These are phyloP conservation scores for Talaromyces stipitatus DNA, from an alignment of 495 filamentous ascomycete genomes.

Conservation along the genomic window DNA sequence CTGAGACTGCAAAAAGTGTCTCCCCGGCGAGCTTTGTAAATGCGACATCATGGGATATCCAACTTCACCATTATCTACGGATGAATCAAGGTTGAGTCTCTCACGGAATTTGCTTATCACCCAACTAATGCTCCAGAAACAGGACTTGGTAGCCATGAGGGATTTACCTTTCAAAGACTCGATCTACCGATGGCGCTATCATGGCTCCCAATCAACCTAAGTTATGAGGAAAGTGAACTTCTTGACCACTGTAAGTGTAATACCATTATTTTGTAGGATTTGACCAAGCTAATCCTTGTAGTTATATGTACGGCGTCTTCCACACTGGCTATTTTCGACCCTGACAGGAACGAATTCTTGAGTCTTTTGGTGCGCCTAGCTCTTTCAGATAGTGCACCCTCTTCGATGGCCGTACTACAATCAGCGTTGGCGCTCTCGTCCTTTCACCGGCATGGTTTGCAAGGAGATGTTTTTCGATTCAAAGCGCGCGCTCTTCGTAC, in stretches of 20 bases:
- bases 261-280: neutral
- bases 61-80: neutral
- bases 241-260: neutral
- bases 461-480: neutral
- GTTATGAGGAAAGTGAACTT: slow-evolving; percentile 3
- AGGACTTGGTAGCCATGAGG: slow-evolving; percentile 1
- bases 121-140: neutral
- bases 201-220: neutral
- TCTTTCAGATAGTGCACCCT: neutral
- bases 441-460: neutral
- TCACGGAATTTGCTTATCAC: neutral
- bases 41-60: neutral
- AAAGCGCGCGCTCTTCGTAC: neutral
- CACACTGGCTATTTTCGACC: slow-evolving; percentile 2
- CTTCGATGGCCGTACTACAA: slow-evolving; percentile 1
- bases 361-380: neutral
- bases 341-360: neutral
- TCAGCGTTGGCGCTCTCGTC: slow-evolving; percentile 3
- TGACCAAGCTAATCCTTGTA: neutral
- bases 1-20: neutral
- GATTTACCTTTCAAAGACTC: neutral
- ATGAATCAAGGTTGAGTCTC: neutral
- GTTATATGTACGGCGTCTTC: slow-evolving; percentile 1
- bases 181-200: neutral
- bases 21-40: neutral